Evolutionary conservation across 2,329 filamentous ascomycete genomes (phyloP).

Genomic region (Endoconidiophora laricicola): DNA sequence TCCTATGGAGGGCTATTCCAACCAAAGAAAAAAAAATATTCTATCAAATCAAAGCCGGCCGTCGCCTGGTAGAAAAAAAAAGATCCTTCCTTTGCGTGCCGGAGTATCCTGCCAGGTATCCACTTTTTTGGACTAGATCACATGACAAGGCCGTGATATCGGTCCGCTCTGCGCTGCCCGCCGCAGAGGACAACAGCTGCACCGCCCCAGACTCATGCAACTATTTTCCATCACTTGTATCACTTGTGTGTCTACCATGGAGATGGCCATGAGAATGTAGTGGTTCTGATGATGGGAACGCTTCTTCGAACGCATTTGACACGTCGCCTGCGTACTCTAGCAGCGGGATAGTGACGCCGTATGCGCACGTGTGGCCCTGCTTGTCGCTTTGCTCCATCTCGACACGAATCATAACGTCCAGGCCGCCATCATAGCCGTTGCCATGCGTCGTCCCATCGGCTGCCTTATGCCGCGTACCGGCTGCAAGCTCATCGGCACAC

Average conservation of each 20-base stretch:
- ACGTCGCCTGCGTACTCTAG: slow-evolving; percentile 28
- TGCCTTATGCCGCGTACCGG: slow-evolving; percentile 63
- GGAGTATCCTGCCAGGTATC: too few species aligned
- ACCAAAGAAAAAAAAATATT: too few species aligned
- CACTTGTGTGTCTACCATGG: not conserved
- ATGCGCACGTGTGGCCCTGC: slow-evolving; percentile 62
- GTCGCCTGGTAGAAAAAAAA: too few species aligned
- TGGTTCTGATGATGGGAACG: slow-evolving; percentile 12
- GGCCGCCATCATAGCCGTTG: slow-evolving; percentile 37
- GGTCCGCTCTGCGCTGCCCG: too few species aligned
- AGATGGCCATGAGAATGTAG: not conserved
- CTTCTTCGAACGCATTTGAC: slow-evolving; percentile 12
- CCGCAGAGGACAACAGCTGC: too few species aligned
- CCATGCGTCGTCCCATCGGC: slow-evolving; percentile 41
- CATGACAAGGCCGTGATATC: too few species aligned
- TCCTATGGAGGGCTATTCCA: too few species aligned
- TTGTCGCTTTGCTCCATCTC: slow-evolving; percentile 75
- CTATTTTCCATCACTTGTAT: not conserved
- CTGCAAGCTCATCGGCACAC: slow-evolving; percentile 58
- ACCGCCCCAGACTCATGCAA: too few species aligned
- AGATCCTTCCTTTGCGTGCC: too few species aligned
- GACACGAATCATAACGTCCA: slow-evolving; percentile 74
- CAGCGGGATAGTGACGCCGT: slow-evolving; percentile 71
- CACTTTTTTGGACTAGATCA: too few species aligned
- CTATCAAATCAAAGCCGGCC: too few species aligned